Evolutionary conservation across 1,139 yeast species (phyloP), one percentile per base, ranked within the genome.

Genomic region (Debaryomycetaceae sp.): DNA sequence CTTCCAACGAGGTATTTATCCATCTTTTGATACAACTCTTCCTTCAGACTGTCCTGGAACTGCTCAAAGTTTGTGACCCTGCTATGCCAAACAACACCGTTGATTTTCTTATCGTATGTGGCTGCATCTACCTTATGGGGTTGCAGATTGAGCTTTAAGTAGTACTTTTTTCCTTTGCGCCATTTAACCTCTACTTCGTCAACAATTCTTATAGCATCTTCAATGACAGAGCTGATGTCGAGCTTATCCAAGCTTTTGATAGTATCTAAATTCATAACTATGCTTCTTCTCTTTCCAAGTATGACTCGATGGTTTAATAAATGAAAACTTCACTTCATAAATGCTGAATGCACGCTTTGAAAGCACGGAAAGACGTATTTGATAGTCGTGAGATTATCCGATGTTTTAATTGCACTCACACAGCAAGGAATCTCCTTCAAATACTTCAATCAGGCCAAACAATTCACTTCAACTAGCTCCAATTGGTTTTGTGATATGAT

Each of bases 21-120:
- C 35, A 56, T 41, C 11, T 44, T 40, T 9, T 45, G 39, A 42
- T 45, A 48, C 41, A 48, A 50, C 29, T 40, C 41, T 24, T 45
- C 46, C 39, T 51, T 51, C 36, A 45, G 32, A 6, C 44, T 45
- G 31, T 43, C 46, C n/a, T 47, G 49, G 16, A 51, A 45, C 37
- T 47, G 53, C 15, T 40, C 18, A 30, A 58, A 51, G 33, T 51
- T 49, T 26, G 51, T 47, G n/a, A 41, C 41, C 24, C 63, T 41
- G 11, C 60, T 59, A 40, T 43, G 47, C 63, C 63, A 58, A n/a
- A 45, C 42, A 18, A 45, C 53, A 17, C 44, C 47, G 35, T 53
- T 53, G 36, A 56, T 43, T 14, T 42, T 41, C 32, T 41, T 41
- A 34, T 50, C 48, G 30, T 41, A 48, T 38, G 41, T 53, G 5